These are phyloP conservation scores for Boletus sp. DNA, from an alignment of 768 basidiomycete genomes.

Conservation along the genomic window DNA sequence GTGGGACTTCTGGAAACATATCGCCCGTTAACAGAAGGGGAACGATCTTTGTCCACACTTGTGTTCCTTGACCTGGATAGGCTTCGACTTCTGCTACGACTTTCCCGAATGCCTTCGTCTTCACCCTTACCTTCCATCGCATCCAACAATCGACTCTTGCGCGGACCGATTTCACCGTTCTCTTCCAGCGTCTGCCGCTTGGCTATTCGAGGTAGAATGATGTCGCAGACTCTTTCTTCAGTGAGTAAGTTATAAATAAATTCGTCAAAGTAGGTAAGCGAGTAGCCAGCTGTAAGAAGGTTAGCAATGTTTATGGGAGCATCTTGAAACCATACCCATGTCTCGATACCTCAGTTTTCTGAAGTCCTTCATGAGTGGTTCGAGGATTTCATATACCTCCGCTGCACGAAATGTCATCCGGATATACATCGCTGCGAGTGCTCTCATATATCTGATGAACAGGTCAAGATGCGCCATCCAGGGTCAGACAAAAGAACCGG, in stretches of 20 bases:
- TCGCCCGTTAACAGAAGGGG: slow-evolving; percentile 48
- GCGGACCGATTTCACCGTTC: slow-evolving; percentile 80
- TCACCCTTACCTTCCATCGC: slow-evolving; percentile 80
- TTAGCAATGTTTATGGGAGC: neutral
- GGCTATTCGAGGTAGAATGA: slow-evolving; percentile 86
- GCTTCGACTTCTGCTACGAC: slow-evolving; percentile 35
- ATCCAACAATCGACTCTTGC: slow-evolving; percentile 83
- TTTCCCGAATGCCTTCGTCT: slow-evolving; percentile 40
- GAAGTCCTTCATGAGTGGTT: slow-evolving; percentile 93
- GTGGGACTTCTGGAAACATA: slow-evolving; percentile 69
- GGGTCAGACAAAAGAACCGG: slow-evolving; percentile 4
- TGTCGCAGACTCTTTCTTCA: slow-evolving; percentile 94
- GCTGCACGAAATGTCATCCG: slow-evolving; percentile 90
- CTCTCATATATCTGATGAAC: slow-evolving; percentile 78
- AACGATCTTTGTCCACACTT: slow-evolving; percentile 24
- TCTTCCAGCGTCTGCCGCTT: slow-evolving; percentile 90
- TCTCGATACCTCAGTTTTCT: slow-evolving; percentile 80
- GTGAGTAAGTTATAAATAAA: slow-evolving; percentile 81
- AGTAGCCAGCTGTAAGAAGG: slow-evolving; percentile 69
- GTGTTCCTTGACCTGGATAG: slow-evolving; percentile 26
- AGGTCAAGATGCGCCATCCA: neutral
- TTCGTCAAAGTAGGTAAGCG: slow-evolving; percentile 87
- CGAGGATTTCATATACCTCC: slow-evolving; percentile 91
- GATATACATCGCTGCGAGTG: slow-evolving; percentile 90
- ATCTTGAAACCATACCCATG: slow-evolving; percentile 57